A percentile compares a stretch with the other conserved stretches of the same genome.
Conservation (phyloP, 257 asterid genomes). For the Capsicum baccatum region DNA sequence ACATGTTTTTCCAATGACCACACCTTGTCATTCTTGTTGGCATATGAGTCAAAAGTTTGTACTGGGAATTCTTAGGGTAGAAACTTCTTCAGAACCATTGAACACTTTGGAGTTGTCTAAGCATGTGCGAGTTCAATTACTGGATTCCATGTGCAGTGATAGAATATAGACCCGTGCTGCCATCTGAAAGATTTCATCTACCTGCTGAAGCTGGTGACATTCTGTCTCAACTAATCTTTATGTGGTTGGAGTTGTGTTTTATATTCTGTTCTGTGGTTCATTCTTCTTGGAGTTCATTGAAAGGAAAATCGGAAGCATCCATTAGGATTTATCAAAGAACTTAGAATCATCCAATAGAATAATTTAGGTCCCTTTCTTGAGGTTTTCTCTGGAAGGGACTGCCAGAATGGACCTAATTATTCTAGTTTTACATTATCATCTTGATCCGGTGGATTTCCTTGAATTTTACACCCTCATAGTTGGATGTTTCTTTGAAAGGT, state of each 20-base stretch:
- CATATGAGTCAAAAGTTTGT: not conserved
- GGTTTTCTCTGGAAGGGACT: not conserved
- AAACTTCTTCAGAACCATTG: not conserved
- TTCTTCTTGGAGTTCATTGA: constrained; percentile 7
- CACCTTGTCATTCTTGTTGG: not conserved
- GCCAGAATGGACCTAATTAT: not conserved
- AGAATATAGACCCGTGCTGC: not conserved
- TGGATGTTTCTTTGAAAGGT: not conserved
- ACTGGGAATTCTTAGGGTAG: not conserved
- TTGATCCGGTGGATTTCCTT: not conserved
- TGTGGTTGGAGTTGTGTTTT: constrained; percentile 7
- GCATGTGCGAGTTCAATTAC: constrained; percentile 7
- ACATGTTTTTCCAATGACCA: not conserved
- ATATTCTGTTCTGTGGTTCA: not conserved
- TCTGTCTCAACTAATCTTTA: not conserved
- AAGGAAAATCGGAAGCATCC: not conserved
- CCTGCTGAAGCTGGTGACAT: not conserved
- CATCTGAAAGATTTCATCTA: not conserved
- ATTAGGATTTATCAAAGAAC: not conserved
- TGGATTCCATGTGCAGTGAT: not conserved
- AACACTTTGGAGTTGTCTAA: not conserved
- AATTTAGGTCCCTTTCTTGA: constrained; percentile 13
- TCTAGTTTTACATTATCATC: not conserved
- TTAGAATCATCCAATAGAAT: not conserved
- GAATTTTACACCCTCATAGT: not conserved